phyloP scores from a whole-genome alignment of 1,284 basidiomycete genomes.

The Pseudozyma sp. region DNA sequence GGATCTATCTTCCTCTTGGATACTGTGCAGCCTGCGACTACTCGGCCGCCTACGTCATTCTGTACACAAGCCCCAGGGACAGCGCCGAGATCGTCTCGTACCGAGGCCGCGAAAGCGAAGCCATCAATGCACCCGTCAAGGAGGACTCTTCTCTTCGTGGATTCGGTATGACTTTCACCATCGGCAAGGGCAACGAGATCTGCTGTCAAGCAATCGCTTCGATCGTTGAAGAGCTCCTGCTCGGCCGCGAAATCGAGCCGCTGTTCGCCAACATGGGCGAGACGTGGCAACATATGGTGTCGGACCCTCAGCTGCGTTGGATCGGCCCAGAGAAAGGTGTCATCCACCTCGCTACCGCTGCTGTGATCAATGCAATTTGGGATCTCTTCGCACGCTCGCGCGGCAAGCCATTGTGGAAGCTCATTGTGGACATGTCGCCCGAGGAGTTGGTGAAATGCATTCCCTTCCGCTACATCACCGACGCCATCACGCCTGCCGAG shows the following conservation, averaged over 20 bases:
- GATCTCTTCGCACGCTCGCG: conserved; percentile 83
- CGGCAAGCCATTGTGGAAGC: conserved; percentile 85
- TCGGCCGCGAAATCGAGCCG: conserved; percentile 85
- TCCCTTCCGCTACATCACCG: conserved; percentile 87
- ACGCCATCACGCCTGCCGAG: conserved; percentile 90
- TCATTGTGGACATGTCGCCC: conserved; percentile 84
- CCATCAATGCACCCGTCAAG: conserved; percentile 51
- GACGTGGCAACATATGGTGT: conserved; percentile 52
- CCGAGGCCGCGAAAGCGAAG: conserved; percentile 40
- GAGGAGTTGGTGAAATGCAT: conserved; percentile 84
- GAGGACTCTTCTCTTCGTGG: conserved; percentile 73
- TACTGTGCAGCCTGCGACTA: conserved; percentile 76
- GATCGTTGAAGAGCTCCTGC: conserved; percentile 76
- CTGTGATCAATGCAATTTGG: conserved; percentile 76
- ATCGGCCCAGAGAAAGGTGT: conserved; percentile 85
- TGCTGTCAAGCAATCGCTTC: conserved; percentile 70
- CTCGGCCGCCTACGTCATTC: conserved; percentile 87
- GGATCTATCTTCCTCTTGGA: not conserved
- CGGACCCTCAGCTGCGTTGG: conserved; percentile 57
- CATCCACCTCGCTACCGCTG: conserved; percentile 83
- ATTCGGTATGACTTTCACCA: conserved; percentile 59
- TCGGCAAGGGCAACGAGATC: conserved; percentile 74
- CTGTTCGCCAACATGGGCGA: conserved; percentile 83
- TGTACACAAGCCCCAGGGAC: conserved; percentile 75
- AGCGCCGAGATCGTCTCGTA: conserved; percentile 39